phyloP scores from a whole-genome alignment of 257 asterid species.

The Forsythia suspensa region DNA sequence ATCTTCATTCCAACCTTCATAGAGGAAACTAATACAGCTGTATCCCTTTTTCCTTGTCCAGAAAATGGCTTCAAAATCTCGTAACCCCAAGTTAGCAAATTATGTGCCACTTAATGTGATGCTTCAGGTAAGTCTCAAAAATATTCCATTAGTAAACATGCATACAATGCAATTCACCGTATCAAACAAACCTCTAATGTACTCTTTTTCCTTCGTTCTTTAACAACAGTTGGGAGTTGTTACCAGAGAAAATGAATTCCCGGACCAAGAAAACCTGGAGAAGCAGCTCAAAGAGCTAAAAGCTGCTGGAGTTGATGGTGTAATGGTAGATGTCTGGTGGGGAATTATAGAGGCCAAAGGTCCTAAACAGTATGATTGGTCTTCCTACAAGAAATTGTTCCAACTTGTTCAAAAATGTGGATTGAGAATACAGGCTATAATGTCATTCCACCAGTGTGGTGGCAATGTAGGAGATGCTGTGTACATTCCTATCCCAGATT shows the following conservation, averaged over 20 bases:
- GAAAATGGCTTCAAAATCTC: slow-evolving; percentile 25
- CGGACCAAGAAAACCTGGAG: slow-evolving; percentile 43
- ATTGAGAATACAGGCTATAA: slow-evolving; percentile 65
- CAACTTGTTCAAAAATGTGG: slow-evolving; percentile 51
- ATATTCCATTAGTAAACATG: not conserved
- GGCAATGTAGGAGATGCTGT: slow-evolving; percentile 80
- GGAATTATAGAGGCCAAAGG: slow-evolving; percentile 66
- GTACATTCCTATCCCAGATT: slow-evolving; percentile 57
- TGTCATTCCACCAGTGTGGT: slow-evolving; percentile 95
- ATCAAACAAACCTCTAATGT: not conserved
- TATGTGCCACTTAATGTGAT: slow-evolving; percentile 73
- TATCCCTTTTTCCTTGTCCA: slow-evolving; percentile 13
- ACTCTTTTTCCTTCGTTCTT: not conserved
- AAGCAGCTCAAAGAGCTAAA: slow-evolving; percentile 56
- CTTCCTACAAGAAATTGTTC: slow-evolving; percentile 60
- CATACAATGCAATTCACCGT: not conserved
- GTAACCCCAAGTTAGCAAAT: slow-evolving; percentile 32
- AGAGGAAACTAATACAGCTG: not conserved
- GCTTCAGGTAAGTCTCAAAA: slow-evolving; percentile 53
- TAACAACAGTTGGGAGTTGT: slow-evolving; percentile 58
- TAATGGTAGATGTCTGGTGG: slow-evolving; percentile 98
- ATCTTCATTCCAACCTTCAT: not conserved
- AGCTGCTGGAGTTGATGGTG: slow-evolving; percentile 72
- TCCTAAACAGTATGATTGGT: slow-evolving; percentile 69
- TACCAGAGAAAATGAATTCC: slow-evolving; percentile 50